Conservation (phyloP, 2,329 filamentous ascomycete genomes). For the Dryadomyces quercus-mongolicae region DNA sequence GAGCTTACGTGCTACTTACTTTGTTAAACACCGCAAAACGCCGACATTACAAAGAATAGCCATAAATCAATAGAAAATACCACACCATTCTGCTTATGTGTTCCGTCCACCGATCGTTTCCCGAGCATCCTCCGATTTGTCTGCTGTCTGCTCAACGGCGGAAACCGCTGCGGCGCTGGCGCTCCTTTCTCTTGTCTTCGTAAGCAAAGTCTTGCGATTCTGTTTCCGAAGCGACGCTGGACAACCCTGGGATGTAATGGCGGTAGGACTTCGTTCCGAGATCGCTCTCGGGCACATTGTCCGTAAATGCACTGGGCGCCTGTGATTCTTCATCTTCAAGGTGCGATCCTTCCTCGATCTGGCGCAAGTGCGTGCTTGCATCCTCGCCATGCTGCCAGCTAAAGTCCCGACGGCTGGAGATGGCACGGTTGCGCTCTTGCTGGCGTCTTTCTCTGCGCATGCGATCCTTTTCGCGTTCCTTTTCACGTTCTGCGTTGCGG, state of each 20-base stretch:
- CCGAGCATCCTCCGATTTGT: background rate
- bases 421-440: slow-evolving; percentile 34
- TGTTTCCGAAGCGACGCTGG: slow-evolving; percentile 19
- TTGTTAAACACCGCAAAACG: no score
- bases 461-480: slow-evolving; percentile 38
- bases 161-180: slow-evolving; percentile 14
- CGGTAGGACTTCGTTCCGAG: slow-evolving; percentile 45
- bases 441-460: slow-evolving; percentile 42
- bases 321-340: slow-evolving; percentile 18
- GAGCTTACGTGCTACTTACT: no score
- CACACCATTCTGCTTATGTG: no score
- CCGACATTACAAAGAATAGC: no score
- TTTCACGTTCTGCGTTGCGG: slow-evolving; percentile 22
- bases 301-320: slow-evolving; percentile 22
- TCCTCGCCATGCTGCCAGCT: slow-evolving; percentile 36
- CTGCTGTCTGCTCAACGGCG: slow-evolving; percentile 2
- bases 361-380: slow-evolving; percentile 13
- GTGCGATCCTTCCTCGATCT: slow-evolving; percentile 18
- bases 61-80: no score
- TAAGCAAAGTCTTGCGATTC: slow-evolving; percentile 19
- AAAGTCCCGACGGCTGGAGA: slow-evolving; percentile 31
- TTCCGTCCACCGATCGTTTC: no score
- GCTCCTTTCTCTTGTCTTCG: slow-evolving; percentile 31
- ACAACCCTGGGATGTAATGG: slow-evolving; percentile 41
- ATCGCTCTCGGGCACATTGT: slow-evolving; percentile 26